phyloP scores from a whole-genome alignment of 2,329 filamentous ascomycete species.

The Pestalotiopsis sp. region DNA sequence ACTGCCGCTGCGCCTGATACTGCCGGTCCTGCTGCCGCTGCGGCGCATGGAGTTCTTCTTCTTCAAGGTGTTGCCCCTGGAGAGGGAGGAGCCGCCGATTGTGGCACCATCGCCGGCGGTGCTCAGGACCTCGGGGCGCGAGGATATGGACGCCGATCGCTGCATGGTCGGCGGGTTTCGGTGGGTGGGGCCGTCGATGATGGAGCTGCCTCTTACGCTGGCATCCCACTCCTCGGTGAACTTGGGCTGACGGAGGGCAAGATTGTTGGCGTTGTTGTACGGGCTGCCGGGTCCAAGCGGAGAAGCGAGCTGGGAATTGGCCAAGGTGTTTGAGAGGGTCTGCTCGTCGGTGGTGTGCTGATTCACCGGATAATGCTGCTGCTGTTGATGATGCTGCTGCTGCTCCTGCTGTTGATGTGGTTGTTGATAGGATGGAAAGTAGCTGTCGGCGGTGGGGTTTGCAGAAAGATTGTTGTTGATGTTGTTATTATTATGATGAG shows the following conservation, averaged over 20 bases:
- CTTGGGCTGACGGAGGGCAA: conserved; percentile 42
- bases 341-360: conserved; percentile 32
- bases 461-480: background rate
- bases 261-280: conserved; percentile 13
- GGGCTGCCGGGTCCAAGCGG: conserved; percentile 26
- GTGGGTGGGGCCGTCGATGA: conserved; percentile 52
- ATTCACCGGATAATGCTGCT: conserved; percentile 27
- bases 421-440: conserved; percentile 27
- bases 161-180: conserved; percentile 45
- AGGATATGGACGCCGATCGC: conserved; percentile 64
- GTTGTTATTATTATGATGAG: background rate
- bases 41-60: conserved; percentile 83
- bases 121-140: conserved; percentile 48
- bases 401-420: conserved; percentile 21
- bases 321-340: conserved; percentile 39
- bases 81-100: conserved; percentile 34
- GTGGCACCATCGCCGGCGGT: conserved; percentile 38
- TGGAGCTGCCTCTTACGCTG: conserved; percentile 67
- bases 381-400: conserved; percentile 13
- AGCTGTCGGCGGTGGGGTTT: conserved; percentile 20
- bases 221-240: conserved; percentile 76
- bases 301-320: conserved; percentile 36
- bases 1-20: conserved; percentile 79
- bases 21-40: conserved; percentile 71
- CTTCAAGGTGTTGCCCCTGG: conserved; percentile 74